phyloP scores from a whole-genome alignment of 306 rosid species.

The Hippophae gyantsensis region DNA sequence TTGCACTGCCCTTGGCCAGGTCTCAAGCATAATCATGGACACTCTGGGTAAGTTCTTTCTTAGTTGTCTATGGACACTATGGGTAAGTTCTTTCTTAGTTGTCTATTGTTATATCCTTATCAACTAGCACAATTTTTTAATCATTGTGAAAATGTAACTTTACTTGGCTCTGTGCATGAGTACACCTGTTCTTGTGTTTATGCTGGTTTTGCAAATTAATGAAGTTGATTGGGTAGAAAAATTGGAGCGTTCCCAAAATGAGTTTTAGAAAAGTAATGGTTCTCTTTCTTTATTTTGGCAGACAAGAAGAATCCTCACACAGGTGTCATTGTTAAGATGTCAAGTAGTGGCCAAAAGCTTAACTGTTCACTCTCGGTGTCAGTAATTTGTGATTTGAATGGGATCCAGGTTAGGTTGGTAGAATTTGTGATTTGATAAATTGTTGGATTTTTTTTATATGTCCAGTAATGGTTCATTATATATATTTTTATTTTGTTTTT shows the following conservation, averaged over 20 bases:
- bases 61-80: constrained; percentile 22
- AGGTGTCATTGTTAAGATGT: constrained; percentile 80
- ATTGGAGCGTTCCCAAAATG: constrained; percentile 1
- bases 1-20: constrained; percentile 60
- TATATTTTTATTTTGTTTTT: constrained; percentile 20
- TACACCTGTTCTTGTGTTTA: background rate
- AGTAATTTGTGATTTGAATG: constrained; percentile 54
- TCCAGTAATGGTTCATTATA: constrained; percentile 10
- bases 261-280: constrained; percentile 14
- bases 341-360: constrained; percentile 33
- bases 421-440: constrained; percentile 16
- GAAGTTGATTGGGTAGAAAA: too few species aligned
- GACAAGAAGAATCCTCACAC: constrained; percentile 60
- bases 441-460: constrained; percentile 11
- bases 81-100: constrained; percentile 37
- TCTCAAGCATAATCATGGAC: constrained; percentile 37
- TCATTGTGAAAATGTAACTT: constrained; percentile 14
- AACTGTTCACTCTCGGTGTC: constrained; percentile 86
- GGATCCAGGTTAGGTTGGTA: constrained; percentile 39
- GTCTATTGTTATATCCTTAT: constrained; percentile 7
- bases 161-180: constrained; percentile 2
- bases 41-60: constrained; percentile 46
- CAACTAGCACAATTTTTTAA: constrained; percentile 8
- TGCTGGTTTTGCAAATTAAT: constrained; percentile 8
- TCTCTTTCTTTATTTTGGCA: constrained; percentile 29